Conservation (phyloP, 805 yeast genomes). For the Myxozyma vanderwaltii region DNA sequence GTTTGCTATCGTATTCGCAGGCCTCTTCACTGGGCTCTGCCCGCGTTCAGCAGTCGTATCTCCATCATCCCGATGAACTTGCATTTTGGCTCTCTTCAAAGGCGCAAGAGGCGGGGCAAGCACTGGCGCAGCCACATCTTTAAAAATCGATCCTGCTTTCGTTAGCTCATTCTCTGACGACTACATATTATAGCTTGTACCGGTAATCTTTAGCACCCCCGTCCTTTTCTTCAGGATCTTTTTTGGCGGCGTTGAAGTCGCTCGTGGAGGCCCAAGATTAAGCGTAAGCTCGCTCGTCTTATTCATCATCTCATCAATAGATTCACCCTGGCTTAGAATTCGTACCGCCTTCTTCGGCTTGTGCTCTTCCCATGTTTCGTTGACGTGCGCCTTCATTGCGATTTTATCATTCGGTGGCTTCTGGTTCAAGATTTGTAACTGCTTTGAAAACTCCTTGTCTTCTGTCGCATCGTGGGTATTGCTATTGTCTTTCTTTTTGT, state of each 20-base stretch:
- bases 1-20: neutral
- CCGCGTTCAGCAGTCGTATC: neutral
- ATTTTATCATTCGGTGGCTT: neutral
- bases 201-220: neutral
- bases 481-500: neutral
- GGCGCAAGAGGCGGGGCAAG: no score
- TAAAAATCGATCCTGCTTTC: neutral
- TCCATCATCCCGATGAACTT: neutral
- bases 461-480: neutral
- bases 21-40: neutral
- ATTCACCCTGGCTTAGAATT: conserved; percentile 11
- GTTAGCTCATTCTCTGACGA: neutral
- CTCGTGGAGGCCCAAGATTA: neutral
- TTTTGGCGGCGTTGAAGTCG: conserved; percentile 2
- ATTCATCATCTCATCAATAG: neutral
- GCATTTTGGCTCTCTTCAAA: neutral
- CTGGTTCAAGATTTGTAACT: neutral
- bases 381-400: conserved; percentile 12
- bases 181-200: neutral
- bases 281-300: neutral
- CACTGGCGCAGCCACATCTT: no score
- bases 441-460: neutral
- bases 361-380: conserved; percentile 11
- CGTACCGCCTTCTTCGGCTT: conserved; percentile 6
- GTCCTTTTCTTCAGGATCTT: neutral